Percentiles rank a stretch among this genome's conserved stretches.
phyloP scores from a whole-genome alignment of 2,329 filamentous ascomycete genomes.

The Neofusicoccum ribis region DNA sequence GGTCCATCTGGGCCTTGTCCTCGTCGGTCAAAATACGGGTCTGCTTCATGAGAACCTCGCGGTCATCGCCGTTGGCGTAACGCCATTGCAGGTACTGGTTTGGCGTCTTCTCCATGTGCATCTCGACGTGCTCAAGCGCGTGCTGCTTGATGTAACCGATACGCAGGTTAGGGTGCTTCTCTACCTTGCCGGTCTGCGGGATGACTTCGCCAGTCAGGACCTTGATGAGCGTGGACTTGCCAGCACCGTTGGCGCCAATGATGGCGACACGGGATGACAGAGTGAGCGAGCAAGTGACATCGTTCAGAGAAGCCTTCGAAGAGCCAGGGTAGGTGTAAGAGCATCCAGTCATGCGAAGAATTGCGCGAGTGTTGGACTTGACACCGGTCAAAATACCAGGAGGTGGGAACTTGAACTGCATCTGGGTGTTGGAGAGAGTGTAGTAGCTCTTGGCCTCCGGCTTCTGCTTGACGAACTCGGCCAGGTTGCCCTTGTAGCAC shows the following conservation, averaged over 20 bases:
- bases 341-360: slow-evolving; percentile 91
- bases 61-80: slow-evolving; percentile 94
- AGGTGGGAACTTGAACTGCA: slow-evolving; percentile 97
- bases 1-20: slow-evolving; percentile 90
- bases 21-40: slow-evolving; percentile 84
- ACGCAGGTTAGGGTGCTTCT: slow-evolving; percentile 98
- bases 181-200: slow-evolving; percentile 79
- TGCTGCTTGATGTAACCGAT: slow-evolving; percentile 99
- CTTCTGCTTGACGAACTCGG: slow-evolving; percentile 80
- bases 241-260: slow-evolving; percentile 95
- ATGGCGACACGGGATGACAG: slow-evolving; percentile 93
- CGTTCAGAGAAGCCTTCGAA: slow-evolving; percentile 79
- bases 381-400: slow-evolving; percentile 93
- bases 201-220: slow-evolving; percentile 90
- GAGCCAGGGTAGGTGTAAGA: slow-evolving; percentile 92
- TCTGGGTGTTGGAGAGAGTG: slow-evolving; percentile 81
- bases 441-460: slow-evolving; percentile 98
- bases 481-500: slow-evolving; percentile 79
- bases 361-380: slow-evolving; percentile 90
- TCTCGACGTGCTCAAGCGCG: slow-evolving; percentile 97
- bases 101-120: slow-evolving; percentile 98
- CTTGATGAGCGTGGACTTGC: slow-evolving; percentile 98
- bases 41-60: slow-evolving; percentile 96
- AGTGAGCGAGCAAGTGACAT: slow-evolving; percentile 84
- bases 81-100: slow-evolving; percentile 99